Evolutionary conservation across 78 protist species (phyloP).

Genomic region (Ministeria vibrans): DNA sequence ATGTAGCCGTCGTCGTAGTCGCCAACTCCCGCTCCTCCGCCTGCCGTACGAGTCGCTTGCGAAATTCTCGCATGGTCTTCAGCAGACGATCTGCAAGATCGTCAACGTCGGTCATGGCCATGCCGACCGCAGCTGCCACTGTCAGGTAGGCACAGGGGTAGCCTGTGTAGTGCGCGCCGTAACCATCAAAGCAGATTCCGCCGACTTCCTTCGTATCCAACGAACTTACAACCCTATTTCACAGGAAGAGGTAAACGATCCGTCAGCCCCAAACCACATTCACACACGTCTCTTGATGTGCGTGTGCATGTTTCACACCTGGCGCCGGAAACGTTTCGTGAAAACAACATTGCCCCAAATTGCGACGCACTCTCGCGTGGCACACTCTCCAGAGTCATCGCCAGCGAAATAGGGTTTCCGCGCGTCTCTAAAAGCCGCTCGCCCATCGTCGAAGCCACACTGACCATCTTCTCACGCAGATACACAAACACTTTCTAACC

Average conservation of each 20-base stretch:
- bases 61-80: no score
- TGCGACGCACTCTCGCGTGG: not conserved
- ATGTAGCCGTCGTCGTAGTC: no score
- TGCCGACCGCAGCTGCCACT: constrained; percentile 80
- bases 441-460: constrained; percentile 38
- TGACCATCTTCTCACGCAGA: constrained; percentile 4
- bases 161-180: constrained; percentile 61
- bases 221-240: constrained; percentile 17
- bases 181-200: constrained; percentile 43
- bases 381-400: constrained; percentile 17
- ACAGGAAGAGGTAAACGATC: not conserved
- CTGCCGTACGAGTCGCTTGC: no score
- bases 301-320: constrained; percentile 24
- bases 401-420: constrained; percentile 66
- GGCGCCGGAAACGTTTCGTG: constrained; percentile 77
- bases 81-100: not conserved
- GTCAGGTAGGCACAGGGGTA: constrained; percentile 70
- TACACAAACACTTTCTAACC: constrained; percentile 29
- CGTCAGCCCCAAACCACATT: not conserved
- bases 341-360: constrained; percentile 75
- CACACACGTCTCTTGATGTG: not conserved
- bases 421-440: constrained; percentile 61
- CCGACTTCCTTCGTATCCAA: constrained; percentile 13
- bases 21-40: no score
- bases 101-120: not conserved